These are phyloP conservation scores for Xylaria hypoxylon DNA, from an alignment of 2,329 filamentous ascomycete genomes.

Conservation along the genomic window DNA sequence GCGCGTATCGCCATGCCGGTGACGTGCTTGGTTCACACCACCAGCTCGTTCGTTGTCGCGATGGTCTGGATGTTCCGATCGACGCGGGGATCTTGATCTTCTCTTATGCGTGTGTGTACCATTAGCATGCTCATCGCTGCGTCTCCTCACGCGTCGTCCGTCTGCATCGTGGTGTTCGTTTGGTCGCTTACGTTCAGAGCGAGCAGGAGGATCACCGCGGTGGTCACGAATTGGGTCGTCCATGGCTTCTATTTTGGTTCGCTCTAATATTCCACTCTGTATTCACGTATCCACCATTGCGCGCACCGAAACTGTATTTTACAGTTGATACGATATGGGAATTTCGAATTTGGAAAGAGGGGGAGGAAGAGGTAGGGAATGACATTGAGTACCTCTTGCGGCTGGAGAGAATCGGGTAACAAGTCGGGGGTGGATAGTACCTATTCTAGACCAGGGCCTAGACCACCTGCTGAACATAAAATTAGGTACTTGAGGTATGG, in stretches of 20 bases:
- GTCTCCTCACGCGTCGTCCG: constrained; percentile 37
- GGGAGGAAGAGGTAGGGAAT: no score
- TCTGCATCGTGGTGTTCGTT: constrained; percentile 36
- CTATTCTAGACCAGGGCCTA: no score
- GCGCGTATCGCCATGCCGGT: constrained; percentile 3
- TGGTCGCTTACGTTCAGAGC: constrained; percentile 38
- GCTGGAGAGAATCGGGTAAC: no score
- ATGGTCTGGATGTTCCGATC: neutral
- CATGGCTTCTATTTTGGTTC: constrained; percentile 34
- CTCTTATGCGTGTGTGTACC: constrained; percentile 2
- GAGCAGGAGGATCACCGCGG: constrained; percentile 6
- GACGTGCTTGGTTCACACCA: neutral
- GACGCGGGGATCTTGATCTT: constrained; percentile 39
- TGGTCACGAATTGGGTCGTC: constrained; percentile 29
- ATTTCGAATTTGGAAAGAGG: neutral
- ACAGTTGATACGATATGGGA: neutral
- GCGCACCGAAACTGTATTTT: neutral
- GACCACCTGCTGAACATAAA: no score
- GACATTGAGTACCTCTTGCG: neutral
- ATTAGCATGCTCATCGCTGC: constrained; percentile 30
- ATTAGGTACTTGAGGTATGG: neutral
- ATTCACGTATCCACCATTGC: neutral
- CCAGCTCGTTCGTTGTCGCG: neutral
- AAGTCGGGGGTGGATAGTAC: no score
- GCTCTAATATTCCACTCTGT: constrained; percentile 7